Percentiles rank a stretch among this genome's conserved stretches.
Conservation (phyloP, 139 green algal genomes). For the Chlamydomonas incerta region DNA sequence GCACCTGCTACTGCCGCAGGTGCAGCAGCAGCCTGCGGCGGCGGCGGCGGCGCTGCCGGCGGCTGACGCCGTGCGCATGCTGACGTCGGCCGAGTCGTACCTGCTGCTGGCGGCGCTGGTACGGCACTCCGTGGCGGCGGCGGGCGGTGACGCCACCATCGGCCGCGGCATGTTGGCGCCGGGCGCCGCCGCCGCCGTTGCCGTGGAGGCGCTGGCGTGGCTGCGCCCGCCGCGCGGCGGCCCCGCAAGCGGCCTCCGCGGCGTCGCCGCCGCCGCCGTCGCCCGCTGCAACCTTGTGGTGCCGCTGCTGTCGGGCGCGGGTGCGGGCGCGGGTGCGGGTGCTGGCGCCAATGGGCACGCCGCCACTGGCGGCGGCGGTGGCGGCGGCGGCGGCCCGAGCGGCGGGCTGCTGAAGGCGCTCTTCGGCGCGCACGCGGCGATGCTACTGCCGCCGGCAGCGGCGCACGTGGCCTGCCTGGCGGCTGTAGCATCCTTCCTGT, state of each 20-base stretch:
- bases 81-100: slow-evolving; percentile 44
- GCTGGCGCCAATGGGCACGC: too few species aligned
- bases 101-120: slow-evolving; percentile 49
- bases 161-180: slow-evolving; percentile 46
- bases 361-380: too few species aligned
- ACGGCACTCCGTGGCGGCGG: slow-evolving; percentile 39
- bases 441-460: slow-evolving; percentile 39
- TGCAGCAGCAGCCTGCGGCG: not conserved
- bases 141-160: slow-evolving; percentile 26
- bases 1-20: slow-evolving; percentile 39
- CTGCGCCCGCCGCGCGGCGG: not conserved
- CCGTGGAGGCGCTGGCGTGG: slow-evolving; percentile 32
- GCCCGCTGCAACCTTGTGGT: slow-evolving; percentile 1
- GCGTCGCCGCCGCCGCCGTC: slow-evolving; percentile 23
- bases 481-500: slow-evolving; percentile 51
- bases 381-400: not conserved
- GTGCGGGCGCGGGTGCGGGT: not conserved
- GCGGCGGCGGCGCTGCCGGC: not conserved
- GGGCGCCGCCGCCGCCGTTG: slow-evolving; percentile 44
- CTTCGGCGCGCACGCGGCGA: slow-evolving; percentile 18
- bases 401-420: not conserved
- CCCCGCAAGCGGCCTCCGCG: not conserved
- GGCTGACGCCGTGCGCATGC: slow-evolving; percentile 22
- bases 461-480: slow-evolving; percentile 35
- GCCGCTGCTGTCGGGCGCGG: not conserved